Percentiles rank a stretch among this genome's conserved stretches.
phyloP scores from a whole-genome alignment of 169 alveolate genomes.

The Miamiensis avidus region DNA sequence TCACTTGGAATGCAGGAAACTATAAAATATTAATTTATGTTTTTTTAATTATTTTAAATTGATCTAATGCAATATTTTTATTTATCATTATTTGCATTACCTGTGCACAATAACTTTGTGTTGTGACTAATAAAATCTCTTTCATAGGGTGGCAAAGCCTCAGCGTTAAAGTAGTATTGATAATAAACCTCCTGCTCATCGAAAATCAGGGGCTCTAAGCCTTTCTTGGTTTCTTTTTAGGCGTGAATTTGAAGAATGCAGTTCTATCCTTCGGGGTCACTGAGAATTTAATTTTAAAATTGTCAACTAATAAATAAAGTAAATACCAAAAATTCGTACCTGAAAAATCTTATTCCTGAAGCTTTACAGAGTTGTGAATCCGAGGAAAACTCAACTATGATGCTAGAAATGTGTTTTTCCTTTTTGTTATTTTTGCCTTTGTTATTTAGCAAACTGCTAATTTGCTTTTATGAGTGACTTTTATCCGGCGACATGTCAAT shows the following conservation, averaged over 20 bases:
- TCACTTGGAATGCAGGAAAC: too few species aligned
- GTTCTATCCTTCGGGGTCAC: slow-evolving; percentile 61
- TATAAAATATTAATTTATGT: too few species aligned
- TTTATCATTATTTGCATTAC: neutral
- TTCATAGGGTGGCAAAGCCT: slow-evolving; percentile 48
- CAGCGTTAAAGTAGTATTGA: slow-evolving; percentile 48
- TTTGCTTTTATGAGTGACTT: too few species aligned
- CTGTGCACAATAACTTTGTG: neutral
- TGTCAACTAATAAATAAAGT: too few species aligned
- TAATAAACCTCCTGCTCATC: slow-evolving; percentile 57
- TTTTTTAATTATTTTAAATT: too few species aligned
- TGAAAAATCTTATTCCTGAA: slow-evolving; percentile 29
- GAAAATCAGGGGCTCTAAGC: slow-evolving; percentile 57
- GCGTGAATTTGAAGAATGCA: slow-evolving; percentile 43
- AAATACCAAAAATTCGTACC: neutral
- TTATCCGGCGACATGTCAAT: too few species aligned
- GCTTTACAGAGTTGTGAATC: slow-evolving; percentile 51
- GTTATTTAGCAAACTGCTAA: too few species aligned
- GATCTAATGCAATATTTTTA: too few species aligned
- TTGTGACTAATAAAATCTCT: neutral
- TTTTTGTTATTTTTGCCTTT: too few species aligned
- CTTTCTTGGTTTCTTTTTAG: slow-evolving; percentile 39
- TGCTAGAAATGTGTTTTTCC: too few species aligned
- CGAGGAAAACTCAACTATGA: slow-evolving; percentile 44
- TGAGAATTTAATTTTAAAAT: slow-evolving; percentile 44